These are phyloP conservation scores for Geosmithia morbida DNA, from an alignment of 2,329 filamentous ascomycete genomes.

Conservation along the genomic window DNA sequence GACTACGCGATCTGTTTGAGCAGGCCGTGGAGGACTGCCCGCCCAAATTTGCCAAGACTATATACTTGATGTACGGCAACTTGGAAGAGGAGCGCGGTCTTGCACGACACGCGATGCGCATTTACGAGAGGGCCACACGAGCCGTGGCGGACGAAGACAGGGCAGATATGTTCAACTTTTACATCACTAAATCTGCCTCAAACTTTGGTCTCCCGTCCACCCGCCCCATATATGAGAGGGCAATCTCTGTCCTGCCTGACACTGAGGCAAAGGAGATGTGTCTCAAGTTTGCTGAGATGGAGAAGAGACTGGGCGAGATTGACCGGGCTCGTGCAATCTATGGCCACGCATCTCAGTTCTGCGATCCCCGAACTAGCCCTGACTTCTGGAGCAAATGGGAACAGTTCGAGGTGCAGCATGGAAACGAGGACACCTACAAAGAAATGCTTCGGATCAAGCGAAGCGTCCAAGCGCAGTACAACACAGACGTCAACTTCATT, in stretches of 20 bases:
- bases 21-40: slow-evolving; percentile 92
- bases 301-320: slow-evolving; percentile 80
- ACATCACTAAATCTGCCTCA: slow-evolving; percentile 95
- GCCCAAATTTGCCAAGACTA: slow-evolving; percentile 85
- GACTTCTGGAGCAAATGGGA: slow-evolving; percentile 97
- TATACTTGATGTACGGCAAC: slow-evolving; percentile 98
- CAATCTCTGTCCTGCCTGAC: slow-evolving; percentile 87
- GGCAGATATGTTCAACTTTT: slow-evolving; percentile 97
- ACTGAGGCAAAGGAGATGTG: slow-evolving; percentile 94
- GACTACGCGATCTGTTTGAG: slow-evolving; percentile 88
- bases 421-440: slow-evolving; percentile 98
- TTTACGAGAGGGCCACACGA: slow-evolving; percentile 92
- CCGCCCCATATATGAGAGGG: slow-evolving; percentile 87
- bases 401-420: slow-evolving; percentile 90
- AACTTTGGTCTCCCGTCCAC: slow-evolving; percentile 97
- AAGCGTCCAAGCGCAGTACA: slow-evolving; percentile 94
- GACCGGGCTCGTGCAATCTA: slow-evolving; percentile 92
- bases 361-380: slow-evolving; percentile 80
- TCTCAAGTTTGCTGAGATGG: slow-evolving; percentile 96
- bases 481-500: slow-evolving; percentile 97
- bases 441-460: slow-evolving; percentile 98
- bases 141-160: slow-evolving; percentile 91
- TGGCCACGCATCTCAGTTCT: slow-evolving; percentile 92
- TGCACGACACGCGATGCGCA: slow-evolving; percentile 93
- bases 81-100: slow-evolving; percentile 91